A percentile compares a stretch with the other conserved stretches of the same genome.
Conservation (phyloP, 495 filamentous ascomycete species). For the Xylaria nigripes region DNA sequence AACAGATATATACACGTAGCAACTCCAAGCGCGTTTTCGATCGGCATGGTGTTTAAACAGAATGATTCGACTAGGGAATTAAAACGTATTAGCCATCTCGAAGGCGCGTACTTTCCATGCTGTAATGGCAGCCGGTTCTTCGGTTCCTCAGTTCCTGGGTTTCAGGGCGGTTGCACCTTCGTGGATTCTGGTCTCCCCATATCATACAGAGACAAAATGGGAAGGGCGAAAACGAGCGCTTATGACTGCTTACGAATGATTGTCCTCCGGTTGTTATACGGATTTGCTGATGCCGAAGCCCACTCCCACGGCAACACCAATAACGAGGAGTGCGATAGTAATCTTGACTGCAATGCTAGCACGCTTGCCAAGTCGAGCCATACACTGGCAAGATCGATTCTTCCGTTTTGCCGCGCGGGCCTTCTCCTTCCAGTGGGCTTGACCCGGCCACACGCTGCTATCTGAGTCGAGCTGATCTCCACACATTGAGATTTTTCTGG, state of each 20-base stretch:
- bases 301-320: constrained; percentile 40
- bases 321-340: constrained; percentile 34
- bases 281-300: constrained; percentile 45
- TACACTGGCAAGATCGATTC: constrained; percentile 34
- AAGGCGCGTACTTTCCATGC: not conserved
- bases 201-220: no score
- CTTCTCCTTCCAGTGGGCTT: constrained; percentile 43
- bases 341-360: constrained; percentile 39
- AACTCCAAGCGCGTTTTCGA: constrained; percentile 1
- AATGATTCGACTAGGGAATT: not conserved
- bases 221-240: not conserved
- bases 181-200: not conserved
- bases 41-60: constrained; percentile 1
- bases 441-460: constrained; percentile 43
- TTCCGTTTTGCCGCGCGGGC: constrained; percentile 40
- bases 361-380: constrained; percentile 39
- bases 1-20: constrained; percentile 3
- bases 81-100: not conserved
- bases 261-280: constrained; percentile 31
- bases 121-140: not conserved
- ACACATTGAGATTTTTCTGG: not conserved
- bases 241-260: constrained; percentile 2
- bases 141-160: not conserved
- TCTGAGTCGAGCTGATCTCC: constrained; percentile 22
- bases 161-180: no score